Evolutionary conservation across 345 rosid genomes (phyloP), one percentile per base, ranked within the genome.

Genomic region (Raphanus raphanistrum): DNA sequence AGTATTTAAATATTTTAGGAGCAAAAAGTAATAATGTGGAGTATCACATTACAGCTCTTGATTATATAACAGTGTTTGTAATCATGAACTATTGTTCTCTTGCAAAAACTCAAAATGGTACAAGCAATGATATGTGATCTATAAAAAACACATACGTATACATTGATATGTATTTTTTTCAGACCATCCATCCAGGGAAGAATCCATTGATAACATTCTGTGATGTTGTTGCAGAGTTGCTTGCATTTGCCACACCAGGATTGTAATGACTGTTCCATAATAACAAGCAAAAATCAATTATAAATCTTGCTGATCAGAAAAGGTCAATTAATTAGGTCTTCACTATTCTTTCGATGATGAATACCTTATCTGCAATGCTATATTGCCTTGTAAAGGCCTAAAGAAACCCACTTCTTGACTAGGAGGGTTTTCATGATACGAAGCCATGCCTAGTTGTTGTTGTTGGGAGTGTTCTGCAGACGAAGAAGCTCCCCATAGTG

Each of bases 101-200:
- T 73, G 58, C 65, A 67, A 67, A 72, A 59, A 32, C 60, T 3
- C 13, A 68, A 78, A 71, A 6, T 48, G 71, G 70, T 61, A 74
- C 38, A 68, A 54, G 71, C 79, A 68, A 17, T 67, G 61, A 63
- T 68, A 17, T 73, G 31, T 71, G 32, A 38, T 63, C 61, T 74
- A 57, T 79, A 68, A 68, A 62, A 74, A 71, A 79, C 75, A 79
- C 79, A 69, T 38, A 54, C 58, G 12, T 71, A 61, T 21, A 76
- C 29, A 70, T 61, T 65, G 21, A 50, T 72, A 61, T 72, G 62
- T 48, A 41, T 70, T 67, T 72, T 9, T 35, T 78, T 79, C 77
- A 84, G 74, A 84, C 80, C 84, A 81, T 84, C 86, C 86, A 84
- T 8, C 82, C 86, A 58, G 78, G 84, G 65, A 81, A 78, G 70